Percentiles rank a stretch among this genome's conserved stretches.
phyloP scores from a whole-genome alignment of 2,329 filamentous ascomycete genomes.

The Pseudocercospora musae region DNA sequence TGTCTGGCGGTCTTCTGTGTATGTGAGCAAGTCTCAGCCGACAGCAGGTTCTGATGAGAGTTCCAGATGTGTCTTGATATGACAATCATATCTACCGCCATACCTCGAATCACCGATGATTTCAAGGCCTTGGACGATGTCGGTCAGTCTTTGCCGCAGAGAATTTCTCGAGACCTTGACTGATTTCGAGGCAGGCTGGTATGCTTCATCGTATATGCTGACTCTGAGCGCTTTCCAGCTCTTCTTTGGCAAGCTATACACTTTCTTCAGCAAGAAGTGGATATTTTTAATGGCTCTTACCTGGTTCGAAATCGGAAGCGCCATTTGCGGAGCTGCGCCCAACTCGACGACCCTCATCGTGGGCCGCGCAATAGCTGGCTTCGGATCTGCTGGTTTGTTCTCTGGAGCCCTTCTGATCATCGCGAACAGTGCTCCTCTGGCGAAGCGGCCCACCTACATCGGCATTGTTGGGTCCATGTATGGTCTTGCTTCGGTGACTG shows the following conservation, averaged over 20 bases:
- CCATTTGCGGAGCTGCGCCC: conserved; percentile 49
- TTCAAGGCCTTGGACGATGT: conserved; percentile 37
- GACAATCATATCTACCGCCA: conserved; percentile 32
- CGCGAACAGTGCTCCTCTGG: conserved; percentile 27
- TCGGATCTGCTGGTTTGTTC: conserved; percentile 51
- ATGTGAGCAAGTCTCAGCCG: background rate
- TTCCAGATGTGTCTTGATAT: conserved; percentile 5
- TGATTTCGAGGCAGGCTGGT: conserved; percentile 22
- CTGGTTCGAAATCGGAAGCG: conserved; percentile 47
- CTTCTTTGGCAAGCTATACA: conserved; percentile 41
- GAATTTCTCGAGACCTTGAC: background rate
- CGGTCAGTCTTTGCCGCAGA: conserved; percentile 16
- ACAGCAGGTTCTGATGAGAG: background rate
- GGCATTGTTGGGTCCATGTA: conserved; percentile 40
- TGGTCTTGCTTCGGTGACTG: conserved; percentile 44
- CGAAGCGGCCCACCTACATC: conserved; percentile 27
- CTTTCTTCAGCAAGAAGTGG: conserved; percentile 44
- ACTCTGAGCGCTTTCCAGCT: conserved; percentile 35
- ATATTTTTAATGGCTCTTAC: conserved; percentile 38
- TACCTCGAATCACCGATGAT: conserved; percentile 37
- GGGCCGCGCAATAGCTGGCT: conserved; percentile 52
- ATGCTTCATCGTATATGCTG: conserved; percentile 24
- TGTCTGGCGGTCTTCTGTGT: conserved; percentile 5
- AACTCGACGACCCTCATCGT: conserved; percentile 51
- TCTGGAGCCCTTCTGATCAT: conserved; percentile 37